These are phyloP conservation scores for Bathelium albidoporum DNA, from an alignment of 495 filamentous ascomycete genomes.

Conservation along the genomic window DNA sequence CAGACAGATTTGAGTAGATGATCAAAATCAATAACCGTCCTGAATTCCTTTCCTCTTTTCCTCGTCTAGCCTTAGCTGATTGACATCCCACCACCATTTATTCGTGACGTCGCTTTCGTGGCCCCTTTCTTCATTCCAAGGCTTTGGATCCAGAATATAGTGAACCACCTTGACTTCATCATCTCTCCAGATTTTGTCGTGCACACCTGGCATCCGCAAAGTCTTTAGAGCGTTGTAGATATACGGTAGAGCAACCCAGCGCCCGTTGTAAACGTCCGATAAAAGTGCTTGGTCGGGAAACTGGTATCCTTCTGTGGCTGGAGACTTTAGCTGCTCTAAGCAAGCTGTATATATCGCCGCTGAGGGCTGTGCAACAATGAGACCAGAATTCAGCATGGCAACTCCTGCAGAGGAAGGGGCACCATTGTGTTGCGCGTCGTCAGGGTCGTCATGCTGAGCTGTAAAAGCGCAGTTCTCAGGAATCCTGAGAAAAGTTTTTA, in stretches of 20 bases:
- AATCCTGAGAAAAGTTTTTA: conserved; percentile 33
- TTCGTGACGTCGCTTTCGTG: conserved; percentile 44
- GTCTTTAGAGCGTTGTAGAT: conserved; percentile 79
- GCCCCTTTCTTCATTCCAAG: conserved; percentile 58
- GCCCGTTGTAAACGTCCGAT: conserved; percentile 50
- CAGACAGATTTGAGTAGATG: neutral
- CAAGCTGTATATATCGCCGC: conserved; percentile 47
- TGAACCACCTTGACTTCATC: conserved; percentile 68
- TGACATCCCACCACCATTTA: conserved; percentile 56
- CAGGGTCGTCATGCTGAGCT: conserved; percentile 49
- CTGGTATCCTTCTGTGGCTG: conserved; percentile 43
- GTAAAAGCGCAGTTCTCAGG: conserved; percentile 70
- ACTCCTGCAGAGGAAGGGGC: conserved; percentile 44
- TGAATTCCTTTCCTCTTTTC: conserved; percentile 38
- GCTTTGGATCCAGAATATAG: conserved; percentile 71
- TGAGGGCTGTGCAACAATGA: conserved; percentile 62
- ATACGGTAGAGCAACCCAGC: conserved; percentile 68
- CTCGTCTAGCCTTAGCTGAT: conserved; percentile 40
- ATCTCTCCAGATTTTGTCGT: conserved; percentile 65
- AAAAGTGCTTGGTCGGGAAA: conserved; percentile 73
- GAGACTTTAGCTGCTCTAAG: conserved; percentile 34
- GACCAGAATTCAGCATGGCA: conserved; percentile 62
- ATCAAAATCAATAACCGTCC: conserved; percentile 30
- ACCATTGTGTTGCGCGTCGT: conserved; percentile 45
- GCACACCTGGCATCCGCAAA: conserved; percentile 55